Evolutionary conservation across 2,329 filamentous ascomycete species (phyloP).

Genomic region (Sporothrix inflata): DNA sequence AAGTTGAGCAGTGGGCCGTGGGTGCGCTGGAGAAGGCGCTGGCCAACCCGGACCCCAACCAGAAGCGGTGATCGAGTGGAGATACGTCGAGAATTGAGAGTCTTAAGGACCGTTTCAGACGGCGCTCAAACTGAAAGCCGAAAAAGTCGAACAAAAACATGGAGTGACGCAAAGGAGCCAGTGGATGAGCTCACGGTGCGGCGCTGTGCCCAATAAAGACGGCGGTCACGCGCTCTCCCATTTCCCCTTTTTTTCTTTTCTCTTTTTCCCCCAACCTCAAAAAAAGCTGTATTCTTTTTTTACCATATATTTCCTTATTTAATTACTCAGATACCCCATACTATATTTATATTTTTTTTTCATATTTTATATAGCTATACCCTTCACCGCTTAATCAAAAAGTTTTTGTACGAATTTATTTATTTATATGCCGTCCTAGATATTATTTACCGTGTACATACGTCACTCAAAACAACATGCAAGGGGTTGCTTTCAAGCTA

Average conservation of each 20-base stretch:
- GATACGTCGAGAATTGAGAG: background rate
- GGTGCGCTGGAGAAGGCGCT: conserved; percentile 57
- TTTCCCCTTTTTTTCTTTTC: background rate
- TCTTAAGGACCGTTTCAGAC: background rate
- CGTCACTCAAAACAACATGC: background rate
- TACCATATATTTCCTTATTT: conserved; percentile 11
- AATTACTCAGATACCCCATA: conserved; percentile 30
- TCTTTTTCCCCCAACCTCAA: background rate
- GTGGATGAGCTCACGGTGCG: background rate
- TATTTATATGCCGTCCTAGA: background rate
- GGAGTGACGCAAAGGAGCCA: background rate
- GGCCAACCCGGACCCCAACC: conserved; percentile 51
- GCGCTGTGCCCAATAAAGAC: background rate
- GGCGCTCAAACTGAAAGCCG: background rate
- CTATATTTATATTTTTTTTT: background rate
- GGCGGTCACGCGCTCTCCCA: background rate
- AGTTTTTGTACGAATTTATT: background rate
- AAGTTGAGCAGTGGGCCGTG: conserved; percentile 61
- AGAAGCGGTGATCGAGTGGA: conserved; percentile 46
- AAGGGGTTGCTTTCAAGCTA: background rate
- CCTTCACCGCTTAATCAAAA: conserved; percentile 12
- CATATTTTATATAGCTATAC: background rate
- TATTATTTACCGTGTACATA: background rate
- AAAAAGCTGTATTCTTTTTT: background rate
- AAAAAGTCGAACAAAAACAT: background rate